phyloP scores from a whole-genome alignment of 106 monocot genomes.

The Acorus calamus region DNA sequence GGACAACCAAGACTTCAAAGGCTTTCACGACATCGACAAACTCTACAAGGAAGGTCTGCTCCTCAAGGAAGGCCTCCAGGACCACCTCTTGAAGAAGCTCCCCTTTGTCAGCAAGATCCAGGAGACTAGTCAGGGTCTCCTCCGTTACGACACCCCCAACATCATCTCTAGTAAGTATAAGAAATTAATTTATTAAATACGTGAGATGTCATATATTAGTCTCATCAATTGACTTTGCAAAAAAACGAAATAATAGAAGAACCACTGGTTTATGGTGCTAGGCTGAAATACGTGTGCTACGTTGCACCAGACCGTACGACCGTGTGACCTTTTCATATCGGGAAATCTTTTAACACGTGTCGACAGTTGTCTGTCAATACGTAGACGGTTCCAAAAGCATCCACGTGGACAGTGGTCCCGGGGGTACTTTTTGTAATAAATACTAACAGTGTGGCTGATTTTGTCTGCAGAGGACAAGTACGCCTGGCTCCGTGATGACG shows the following conservation, averaged over 20 bases:
- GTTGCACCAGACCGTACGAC: too few species aligned
- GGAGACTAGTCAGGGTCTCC: slow-evolving; percentile 37
- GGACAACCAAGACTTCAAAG: slow-evolving; percentile 52
- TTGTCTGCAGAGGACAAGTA: slow-evolving; percentile 74
- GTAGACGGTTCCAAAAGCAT: too few species aligned
- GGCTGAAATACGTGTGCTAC: too few species aligned
- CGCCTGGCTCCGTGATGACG: slow-evolving; percentile 92
- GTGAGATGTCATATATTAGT: too few species aligned
- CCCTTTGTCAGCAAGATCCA: slow-evolving; percentile 52
- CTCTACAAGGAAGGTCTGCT: slow-evolving; percentile 65
- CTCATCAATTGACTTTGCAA: neutral
- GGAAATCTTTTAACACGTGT: too few species aligned
- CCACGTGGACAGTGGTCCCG: too few species aligned
- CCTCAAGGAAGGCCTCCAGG: slow-evolving; percentile 41
- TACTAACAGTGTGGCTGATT: neutral
- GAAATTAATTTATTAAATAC: neutral
- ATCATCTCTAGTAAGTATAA: slow-evolving; percentile 71
- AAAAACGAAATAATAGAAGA: neutral
- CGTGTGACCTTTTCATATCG: too few species aligned
- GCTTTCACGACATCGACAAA: slow-evolving; percentile 78
- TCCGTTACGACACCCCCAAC: slow-evolving; percentile 66
- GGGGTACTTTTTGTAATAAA: too few species aligned
- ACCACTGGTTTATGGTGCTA: too few species aligned
- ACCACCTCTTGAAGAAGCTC: slow-evolving; percentile 47
- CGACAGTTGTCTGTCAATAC: too few species aligned